Evolutionary conservation across 257 asterid genomes (phyloP).

Genomic region (Lycium barbarum): DNA sequence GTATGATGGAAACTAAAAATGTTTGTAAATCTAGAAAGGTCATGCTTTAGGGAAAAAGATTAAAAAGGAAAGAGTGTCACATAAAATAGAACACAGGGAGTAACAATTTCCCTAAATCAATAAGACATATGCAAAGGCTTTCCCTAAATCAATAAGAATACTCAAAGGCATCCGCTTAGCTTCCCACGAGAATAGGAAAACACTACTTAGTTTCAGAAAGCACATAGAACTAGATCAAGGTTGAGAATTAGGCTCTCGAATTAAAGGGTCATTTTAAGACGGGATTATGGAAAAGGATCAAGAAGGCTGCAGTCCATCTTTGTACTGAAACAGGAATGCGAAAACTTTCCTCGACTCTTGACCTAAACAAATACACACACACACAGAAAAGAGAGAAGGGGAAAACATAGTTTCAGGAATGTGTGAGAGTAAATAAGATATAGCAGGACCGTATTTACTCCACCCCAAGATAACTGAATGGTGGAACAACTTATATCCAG

Average conservation of each 20-base stretch:
- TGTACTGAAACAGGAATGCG: neutral
- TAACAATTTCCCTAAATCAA: neutral
- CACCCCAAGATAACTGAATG: neutral
- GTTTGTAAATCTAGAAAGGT: neutral
- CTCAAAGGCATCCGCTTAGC: neutral
- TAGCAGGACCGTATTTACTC: neutral
- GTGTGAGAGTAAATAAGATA: neutral
- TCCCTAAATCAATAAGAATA: neutral
- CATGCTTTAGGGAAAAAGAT: neutral
- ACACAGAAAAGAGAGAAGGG: neutral
- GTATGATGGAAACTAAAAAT: neutral
- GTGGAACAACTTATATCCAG: conserved; percentile 16
- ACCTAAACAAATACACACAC: neutral
- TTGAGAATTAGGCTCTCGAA: neutral
- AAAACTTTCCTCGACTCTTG: neutral
- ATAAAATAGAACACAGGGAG: neutral
- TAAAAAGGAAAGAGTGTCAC: neutral
- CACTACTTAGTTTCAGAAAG: neutral
- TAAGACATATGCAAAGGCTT: neutral
- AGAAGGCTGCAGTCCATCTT: neutral
- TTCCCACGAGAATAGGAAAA: neutral
- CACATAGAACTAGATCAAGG: neutral
- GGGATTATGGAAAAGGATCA: neutral
- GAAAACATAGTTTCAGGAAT: neutral
- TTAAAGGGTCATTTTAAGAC: neutral